Evolutionary conservation across 2,329 filamentous ascomycete species (phyloP).

Genomic region (Trematosphaeria pertusa): DNA sequence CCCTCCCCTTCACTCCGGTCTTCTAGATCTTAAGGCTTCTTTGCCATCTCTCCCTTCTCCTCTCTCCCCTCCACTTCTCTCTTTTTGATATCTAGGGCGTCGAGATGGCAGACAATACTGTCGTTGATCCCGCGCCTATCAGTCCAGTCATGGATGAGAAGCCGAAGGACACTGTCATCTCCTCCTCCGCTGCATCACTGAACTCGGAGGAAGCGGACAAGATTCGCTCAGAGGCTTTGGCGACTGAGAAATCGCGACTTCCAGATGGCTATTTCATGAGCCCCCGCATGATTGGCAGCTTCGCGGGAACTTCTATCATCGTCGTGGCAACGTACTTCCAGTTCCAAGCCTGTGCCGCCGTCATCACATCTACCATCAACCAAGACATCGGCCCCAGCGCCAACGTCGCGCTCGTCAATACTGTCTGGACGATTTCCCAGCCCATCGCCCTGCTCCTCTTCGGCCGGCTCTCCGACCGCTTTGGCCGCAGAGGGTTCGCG

Average conservation of each 20-base stretch:
- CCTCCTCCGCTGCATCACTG: conserved; percentile 7
- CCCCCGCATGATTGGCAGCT: conserved; percentile 17
- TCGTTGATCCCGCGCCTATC: neutral
- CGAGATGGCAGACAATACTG: conserved; percentile 1
- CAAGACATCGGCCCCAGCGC: conserved; percentile 17
- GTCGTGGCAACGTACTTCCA: conserved; percentile 25
- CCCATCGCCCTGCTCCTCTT: conserved; percentile 19
- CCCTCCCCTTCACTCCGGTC: neutral
- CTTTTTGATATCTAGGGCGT: neutral
- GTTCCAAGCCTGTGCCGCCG: conserved; percentile 21
- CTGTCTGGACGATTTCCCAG: conserved; percentile 17
- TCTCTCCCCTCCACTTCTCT: too few species aligned
- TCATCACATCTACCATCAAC: conserved; percentile 19
- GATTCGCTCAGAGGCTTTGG: conserved; percentile 15
- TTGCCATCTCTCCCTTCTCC: neutral
- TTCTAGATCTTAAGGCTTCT: neutral
- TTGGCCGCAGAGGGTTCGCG: conserved; percentile 19
- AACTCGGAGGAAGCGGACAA: conserved; percentile 19
- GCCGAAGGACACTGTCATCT: too few species aligned
- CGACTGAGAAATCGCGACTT: conserved; percentile 13
- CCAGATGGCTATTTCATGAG: conserved; percentile 19
- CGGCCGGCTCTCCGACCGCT: conserved; percentile 17
- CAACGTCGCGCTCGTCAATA: conserved; percentile 15
- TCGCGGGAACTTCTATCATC: conserved; percentile 19
- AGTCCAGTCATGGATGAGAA: neutral